These are phyloP conservation scores for Hypoxylon sp. DNA, from an alignment of 2,329 filamentous ascomycete genomes.

Conservation along the genomic window DNA sequence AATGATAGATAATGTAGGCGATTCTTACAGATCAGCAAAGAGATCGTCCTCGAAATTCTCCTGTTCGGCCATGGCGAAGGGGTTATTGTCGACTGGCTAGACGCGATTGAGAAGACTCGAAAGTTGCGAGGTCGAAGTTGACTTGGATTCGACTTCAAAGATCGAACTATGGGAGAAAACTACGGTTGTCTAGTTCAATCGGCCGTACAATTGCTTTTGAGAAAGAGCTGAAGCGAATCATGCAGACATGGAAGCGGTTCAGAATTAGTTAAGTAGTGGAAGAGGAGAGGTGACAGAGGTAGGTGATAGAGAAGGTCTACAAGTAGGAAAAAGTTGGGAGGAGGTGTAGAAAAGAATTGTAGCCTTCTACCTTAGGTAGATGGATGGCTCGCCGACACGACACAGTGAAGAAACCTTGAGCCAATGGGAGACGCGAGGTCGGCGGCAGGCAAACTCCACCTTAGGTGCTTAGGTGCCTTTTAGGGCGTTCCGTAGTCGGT, in stretches of 20 bases:
- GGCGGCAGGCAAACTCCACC: slow-evolving; percentile 33
- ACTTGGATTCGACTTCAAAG: slow-evolving; percentile 33
- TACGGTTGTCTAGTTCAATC: slow-evolving; percentile 25
- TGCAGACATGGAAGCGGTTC: not conserved
- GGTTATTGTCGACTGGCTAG: slow-evolving; percentile 1
- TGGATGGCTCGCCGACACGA: slow-evolving; percentile 23
- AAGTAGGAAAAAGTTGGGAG: slow-evolving; percentile 7
- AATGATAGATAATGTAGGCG: not conserved
- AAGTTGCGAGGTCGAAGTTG: slow-evolving; percentile 17
- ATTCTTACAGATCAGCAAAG: slow-evolving; percentile 90
- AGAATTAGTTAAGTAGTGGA: not conserved
- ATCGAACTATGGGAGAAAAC: slow-evolving; percentile 12
- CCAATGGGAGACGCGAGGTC: slow-evolving; percentile 46
- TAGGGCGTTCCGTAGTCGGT: not conserved
- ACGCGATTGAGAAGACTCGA: slow-evolving; percentile 31
- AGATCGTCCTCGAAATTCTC: slow-evolving; percentile 93
- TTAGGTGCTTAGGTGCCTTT: slow-evolving; percentile 17
- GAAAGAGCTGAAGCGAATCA: not conserved
- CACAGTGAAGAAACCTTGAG: slow-evolving; percentile 31
- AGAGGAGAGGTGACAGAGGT: not conserved
- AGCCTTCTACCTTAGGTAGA: slow-evolving; percentile 37
- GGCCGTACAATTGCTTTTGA: slow-evolving; percentile 6
- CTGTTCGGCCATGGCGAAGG: slow-evolving; percentile 77
- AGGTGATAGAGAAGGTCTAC: slow-evolving; percentile 3
- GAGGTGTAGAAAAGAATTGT: slow-evolving; percentile 45